Percentiles rank a stretch among this genome's conserved stretches.
These are phyloP conservation scores for Cladorrhinum samala DNA, from an alignment of 495 filamentous ascomycete species.

Conservation along the genomic window DNA sequence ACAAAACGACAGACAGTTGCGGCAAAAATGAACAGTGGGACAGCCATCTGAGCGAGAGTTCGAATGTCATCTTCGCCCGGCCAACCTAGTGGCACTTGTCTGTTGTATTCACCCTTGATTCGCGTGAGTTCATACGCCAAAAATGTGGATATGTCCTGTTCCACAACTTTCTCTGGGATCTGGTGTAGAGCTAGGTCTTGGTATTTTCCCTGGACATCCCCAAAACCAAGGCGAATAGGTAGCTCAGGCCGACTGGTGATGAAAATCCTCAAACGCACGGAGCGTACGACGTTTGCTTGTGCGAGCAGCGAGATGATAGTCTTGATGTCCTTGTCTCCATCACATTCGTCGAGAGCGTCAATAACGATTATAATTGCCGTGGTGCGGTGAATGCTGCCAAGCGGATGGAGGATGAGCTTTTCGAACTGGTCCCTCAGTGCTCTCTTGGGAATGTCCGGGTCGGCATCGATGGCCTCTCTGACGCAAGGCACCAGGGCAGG, in stretches of 20 bases:
- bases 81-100: constrained; percentile 29
- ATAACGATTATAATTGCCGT: constrained; percentile 30
- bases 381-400: constrained; percentile 11
- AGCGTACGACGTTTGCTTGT: constrained; percentile 6
- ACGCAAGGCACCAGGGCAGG: constrained; percentile 27
- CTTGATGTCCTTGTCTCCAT: constrained; percentile 32
- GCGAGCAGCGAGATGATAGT: constrained; percentile 34
- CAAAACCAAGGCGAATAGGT: constrained; percentile 32
- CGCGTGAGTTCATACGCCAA: constrained; percentile 17
- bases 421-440: constrained; percentile 42
- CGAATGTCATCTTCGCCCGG: constrained; percentile 29
- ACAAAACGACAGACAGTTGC: constrained; percentile 39
- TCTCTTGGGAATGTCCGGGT: constrained; percentile 33
- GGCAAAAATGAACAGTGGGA: constrained; percentile 41
- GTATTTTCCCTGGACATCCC: constrained; percentile 20
- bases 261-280: constrained; percentile 16
- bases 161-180: constrained; percentile 23
- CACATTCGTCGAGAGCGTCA: constrained; percentile 52
- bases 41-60: constrained; percentile 32
- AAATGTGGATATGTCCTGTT: constrained; percentile 33
- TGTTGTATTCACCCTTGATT: constrained; percentile 22
- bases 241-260: constrained; percentile 42
- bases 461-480: constrained; percentile 30
- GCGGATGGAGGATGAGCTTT: constrained; percentile 41
- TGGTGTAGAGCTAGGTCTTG: constrained; percentile 28